Base-by-base conservation (phyloP, 495 filamentous ascomycete species). In the Xylaria flabelliformis region DNA sequence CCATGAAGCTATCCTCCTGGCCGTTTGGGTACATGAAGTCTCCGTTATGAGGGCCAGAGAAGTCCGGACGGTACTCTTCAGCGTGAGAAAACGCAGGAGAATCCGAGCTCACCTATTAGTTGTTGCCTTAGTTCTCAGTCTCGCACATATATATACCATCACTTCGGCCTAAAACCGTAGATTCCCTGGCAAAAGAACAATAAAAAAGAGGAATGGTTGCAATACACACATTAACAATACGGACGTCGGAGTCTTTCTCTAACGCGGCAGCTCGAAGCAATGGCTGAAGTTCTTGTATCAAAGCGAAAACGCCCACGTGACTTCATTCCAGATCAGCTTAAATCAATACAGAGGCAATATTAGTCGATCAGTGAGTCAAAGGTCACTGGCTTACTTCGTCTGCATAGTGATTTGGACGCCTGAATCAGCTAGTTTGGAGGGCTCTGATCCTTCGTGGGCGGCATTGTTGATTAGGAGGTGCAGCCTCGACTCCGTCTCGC, bases 1-100 rank as follows among this genome's bases (percentile, higher is more conserved):
- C 62, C 62, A 41, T 42, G 62, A 64, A 64, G 15, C 62, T 41
- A 19, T 48, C 62, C 39, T 64, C 62, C 21, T 64, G 62, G 15
- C 62, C 62, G 41, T 41, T 48, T 29, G 62, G 41, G 19, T 29
- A 48, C 9, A 42, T 29, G 10, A 64, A 19, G 24, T 64, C 62
- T 46, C 62, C 62, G 39, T 21, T 21, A 6, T 17, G 44, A 48
- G 44, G 17, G 3, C 15, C 44, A 4, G 44, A 48, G 13, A 48
- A 48, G 44, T 48, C 44, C 17, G 44, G 44, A 19, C 44, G 44
- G 17, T 17, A 48, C 13, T 48, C 44, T 48, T 48, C 44, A 5
- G 44, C 15, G 44, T 48, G 44, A 48, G 44, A 48, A 48, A 48
- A 48, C 17, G 44, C 44, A 48, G 44, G 44, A 48, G 44, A 17